Evolutionary conservation across 805 yeast species (phyloP).

Genomic region (Saccharomyces cerevisiae): DNA sequence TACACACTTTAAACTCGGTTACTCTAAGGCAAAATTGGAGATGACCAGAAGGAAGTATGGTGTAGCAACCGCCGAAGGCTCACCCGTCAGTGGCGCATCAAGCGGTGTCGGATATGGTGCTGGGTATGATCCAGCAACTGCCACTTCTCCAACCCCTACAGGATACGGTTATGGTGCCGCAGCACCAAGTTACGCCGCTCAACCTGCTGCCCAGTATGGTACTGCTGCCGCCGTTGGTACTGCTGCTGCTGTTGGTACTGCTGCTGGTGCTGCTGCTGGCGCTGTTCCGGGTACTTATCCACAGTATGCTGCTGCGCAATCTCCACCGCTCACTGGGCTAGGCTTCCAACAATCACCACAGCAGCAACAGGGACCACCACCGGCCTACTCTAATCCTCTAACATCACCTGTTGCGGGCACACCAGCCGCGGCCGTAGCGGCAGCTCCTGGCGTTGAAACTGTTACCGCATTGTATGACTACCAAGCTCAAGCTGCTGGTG

Average conservation of each 20-base stretch:
- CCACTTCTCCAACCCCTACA: conserved; percentile 23
- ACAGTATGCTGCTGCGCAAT: conserved; percentile 5
- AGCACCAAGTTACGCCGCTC: conserved; percentile 3
- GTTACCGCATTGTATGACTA: conserved; percentile 91
- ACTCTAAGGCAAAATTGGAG: conserved; percentile 77
- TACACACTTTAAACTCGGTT: conserved; percentile 84
- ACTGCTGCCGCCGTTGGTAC: conserved; percentile 3
- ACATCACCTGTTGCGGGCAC: conserved; percentile 31
- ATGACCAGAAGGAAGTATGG: conserved; percentile 72
- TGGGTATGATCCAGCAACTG: conserved; percentile 23
- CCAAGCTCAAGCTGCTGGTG: conserved; percentile 89
- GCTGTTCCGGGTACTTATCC: conserved; percentile 12
- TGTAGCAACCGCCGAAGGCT: conserved; percentile 15
- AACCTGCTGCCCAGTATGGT: conserved; percentile 17
- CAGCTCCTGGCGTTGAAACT: conserved; percentile 40
- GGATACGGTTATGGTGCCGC: conserved; percentile 13
- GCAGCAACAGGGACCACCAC: conserved; percentile 22
- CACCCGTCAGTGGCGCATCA: conserved; percentile 19
- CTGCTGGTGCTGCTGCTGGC: conserved; percentile 9
- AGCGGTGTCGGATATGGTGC: conserved; percentile 20
- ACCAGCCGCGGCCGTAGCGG: conserved; percentile 30
- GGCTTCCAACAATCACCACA: conserved; percentile 13
- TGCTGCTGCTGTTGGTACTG: conserved; percentile 7
- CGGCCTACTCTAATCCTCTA: conserved; percentile 14
- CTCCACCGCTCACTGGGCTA: conserved; percentile 4